phyloP scores from a whole-genome alignment of 345 rosid genomes.

The Zanthoxylum bungeanum region DNA sequence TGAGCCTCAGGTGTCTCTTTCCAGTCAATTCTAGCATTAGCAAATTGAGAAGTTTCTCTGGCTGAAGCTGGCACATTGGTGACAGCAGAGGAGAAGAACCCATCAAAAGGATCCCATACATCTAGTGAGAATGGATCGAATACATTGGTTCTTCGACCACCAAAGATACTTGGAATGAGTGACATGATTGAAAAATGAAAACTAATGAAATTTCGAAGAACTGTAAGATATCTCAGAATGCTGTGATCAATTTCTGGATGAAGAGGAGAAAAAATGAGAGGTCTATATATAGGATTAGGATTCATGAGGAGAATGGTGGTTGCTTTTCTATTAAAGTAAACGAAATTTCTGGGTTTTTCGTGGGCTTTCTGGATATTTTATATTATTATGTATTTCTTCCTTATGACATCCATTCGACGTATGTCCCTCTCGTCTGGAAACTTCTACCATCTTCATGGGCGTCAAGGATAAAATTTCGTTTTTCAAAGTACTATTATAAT shows the following conservation, averaged over 20 bases:
- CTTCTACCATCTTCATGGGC: too few relatives aligned
- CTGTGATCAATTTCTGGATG: not conserved
- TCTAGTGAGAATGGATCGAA: conserved; percentile 35
- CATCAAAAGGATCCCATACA: conserved; percentile 25
- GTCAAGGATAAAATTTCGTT: too few relatives aligned
- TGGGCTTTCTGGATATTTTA: not conserved
- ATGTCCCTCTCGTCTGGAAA: too few relatives aligned
- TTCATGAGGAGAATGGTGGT: too few relatives aligned
- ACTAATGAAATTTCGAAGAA: not conserved
- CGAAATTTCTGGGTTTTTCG: not conserved
- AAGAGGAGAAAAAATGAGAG: too few relatives aligned
- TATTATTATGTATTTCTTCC: too few relatives aligned
- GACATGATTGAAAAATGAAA: conserved; percentile 18
- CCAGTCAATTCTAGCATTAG: conserved; percentile 35
- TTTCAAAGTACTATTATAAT: too few relatives aligned
- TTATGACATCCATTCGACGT: too few relatives aligned
- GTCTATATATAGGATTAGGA: not conserved
- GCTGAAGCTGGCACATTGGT: conserved; percentile 13
- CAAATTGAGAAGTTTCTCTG: too few relatives aligned
- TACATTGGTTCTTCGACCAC: conserved; percentile 24
- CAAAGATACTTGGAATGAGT: conserved; percentile 34
- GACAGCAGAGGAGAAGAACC: conserved; percentile 4
- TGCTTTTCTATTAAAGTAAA: too few relatives aligned
- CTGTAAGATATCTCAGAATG: not conserved
- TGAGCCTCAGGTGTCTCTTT: conserved; percentile 40